Conservation (phyloP, 1,284 basidiomycete species). For the Ustilago curta region DNA sequence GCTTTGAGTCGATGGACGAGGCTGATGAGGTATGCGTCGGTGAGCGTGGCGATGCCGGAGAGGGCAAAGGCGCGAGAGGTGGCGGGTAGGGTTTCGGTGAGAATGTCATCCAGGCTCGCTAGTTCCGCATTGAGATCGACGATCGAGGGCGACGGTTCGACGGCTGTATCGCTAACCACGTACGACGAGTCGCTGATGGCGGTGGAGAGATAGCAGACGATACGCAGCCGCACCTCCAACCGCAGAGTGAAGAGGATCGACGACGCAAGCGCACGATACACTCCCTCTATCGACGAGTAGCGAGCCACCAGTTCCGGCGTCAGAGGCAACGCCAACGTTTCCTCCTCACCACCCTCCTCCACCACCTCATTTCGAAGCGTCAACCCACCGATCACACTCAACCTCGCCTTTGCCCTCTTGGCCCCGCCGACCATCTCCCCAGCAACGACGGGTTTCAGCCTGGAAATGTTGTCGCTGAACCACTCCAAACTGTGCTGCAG, state of each 20-base stretch:
- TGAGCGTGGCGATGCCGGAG: constrained; percentile 84
- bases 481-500: constrained; percentile 79
- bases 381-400: constrained; percentile 34
- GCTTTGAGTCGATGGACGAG: constrained; percentile 79
- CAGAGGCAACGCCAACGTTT: constrained; percentile 54
- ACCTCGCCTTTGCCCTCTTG: constrained; percentile 37
- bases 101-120: constrained; percentile 78
- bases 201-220: constrained; percentile 83
- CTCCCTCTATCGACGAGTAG: constrained; percentile 82
- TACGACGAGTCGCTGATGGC: constrained; percentile 78
- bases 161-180: constrained; percentile 74
- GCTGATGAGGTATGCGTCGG: constrained; percentile 84
- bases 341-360: not conserved
- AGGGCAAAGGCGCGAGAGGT: constrained; percentile 79
- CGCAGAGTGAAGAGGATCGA: constrained; percentile 89
- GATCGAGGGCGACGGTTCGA: constrained; percentile 90
- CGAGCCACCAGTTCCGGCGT: constrained; percentile 32
- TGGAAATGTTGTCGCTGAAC: constrained; percentile 51
- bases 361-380: constrained; percentile 6
- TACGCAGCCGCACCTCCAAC: constrained; percentile 86
- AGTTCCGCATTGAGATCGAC: constrained; percentile 88
- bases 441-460: constrained; percentile 69
- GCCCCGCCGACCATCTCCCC: constrained; percentile 17
- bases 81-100: constrained; percentile 48
- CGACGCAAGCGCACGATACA: constrained; percentile 87